phyloP scores from a whole-genome alignment of 2,329 filamentous ascomycete species.

The Fusarium hostae region DNA sequence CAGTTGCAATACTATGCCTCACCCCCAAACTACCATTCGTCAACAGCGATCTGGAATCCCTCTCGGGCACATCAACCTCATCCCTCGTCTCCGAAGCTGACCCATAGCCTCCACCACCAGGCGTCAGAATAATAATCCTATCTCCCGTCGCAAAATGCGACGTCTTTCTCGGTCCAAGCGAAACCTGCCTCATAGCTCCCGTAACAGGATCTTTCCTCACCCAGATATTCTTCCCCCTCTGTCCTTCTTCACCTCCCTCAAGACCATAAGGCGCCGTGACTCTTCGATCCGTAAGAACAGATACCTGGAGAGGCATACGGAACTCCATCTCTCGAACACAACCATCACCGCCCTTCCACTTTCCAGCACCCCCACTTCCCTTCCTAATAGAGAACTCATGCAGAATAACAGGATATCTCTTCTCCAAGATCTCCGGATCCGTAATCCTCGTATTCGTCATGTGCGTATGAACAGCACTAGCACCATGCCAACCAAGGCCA shows the following conservation, averaged over 20 bases:
- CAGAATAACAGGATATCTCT: conserved; percentile 49
- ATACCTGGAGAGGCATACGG: conserved; percentile 79
- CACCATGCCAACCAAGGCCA: conserved; percentile 45
- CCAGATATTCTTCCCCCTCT: conserved; percentile 77
- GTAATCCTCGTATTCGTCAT: conserved; percentile 55
- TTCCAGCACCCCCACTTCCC: conserved; percentile 67
- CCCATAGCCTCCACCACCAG: conserved; percentile 44
- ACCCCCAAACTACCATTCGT: conserved; percentile 37
- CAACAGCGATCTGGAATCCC: conserved; percentile 26
- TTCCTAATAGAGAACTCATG: conserved; percentile 47
- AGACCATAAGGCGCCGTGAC: conserved; percentile 82
- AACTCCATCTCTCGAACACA: conserved; percentile 85
- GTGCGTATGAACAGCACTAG: conserved; percentile 48
- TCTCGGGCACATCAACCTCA: conserved; percentile 4
- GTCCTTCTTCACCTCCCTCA: conserved; percentile 75
- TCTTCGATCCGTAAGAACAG: conserved; percentile 80
- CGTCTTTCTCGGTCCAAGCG: conserved; percentile 36
- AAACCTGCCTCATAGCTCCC: conserved; percentile 48
- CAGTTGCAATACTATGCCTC: conserved; percentile 35
- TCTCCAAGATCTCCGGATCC: conserved; percentile 51
- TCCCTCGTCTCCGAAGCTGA: neutral
- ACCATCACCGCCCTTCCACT: conserved; percentile 78
- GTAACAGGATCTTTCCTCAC: conserved; percentile 53
- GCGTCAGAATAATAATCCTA: conserved; percentile 42
- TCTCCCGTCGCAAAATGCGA: conserved; percentile 39